Conservation (phyloP, 1,284 basidiomycete genomes). For the Cutaneotrichosporon spelunceum region DNA sequence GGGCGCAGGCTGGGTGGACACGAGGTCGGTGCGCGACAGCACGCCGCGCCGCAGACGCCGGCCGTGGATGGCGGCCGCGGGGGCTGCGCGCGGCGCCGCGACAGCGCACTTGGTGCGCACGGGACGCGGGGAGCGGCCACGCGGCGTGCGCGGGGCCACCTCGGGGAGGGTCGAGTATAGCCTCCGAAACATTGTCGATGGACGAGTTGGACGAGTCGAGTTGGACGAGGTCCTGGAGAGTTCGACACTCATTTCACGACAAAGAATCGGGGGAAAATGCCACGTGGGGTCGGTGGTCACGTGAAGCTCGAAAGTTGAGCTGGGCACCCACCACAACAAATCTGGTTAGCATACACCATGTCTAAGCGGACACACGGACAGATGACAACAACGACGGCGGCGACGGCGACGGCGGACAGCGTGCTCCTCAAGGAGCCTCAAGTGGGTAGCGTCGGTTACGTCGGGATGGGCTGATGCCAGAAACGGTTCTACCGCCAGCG, state of each 20-base stretch:
- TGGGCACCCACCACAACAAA: not conserved
- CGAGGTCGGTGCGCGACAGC: constrained; percentile 14
- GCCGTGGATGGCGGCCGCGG: constrained; percentile 16
- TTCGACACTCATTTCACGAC: constrained; percentile 3
- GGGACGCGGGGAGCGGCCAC: constrained; percentile 21
- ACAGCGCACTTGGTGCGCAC: constrained; percentile 13
- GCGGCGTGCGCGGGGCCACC: constrained; percentile 11
- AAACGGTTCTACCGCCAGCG: constrained; percentile 96
- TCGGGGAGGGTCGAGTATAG: constrained; percentile 33
- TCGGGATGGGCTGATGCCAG: constrained; percentile 51
- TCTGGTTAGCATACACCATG: constrained; percentile 22
- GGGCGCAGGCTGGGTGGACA: constrained; percentile 19
- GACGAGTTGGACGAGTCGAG: constrained; percentile 1
- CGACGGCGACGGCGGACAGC: constrained; percentile 22
- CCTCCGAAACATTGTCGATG: constrained; percentile 34
- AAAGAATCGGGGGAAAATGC: constrained; percentile 1
- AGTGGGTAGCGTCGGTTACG: constrained; percentile 17
- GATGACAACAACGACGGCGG: constrained; percentile 14
- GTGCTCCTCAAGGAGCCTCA: constrained; percentile 37
- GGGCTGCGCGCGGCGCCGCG: not conserved
- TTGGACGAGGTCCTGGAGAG: too few species aligned
- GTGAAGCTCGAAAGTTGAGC: not conserved
- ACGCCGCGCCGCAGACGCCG: constrained; percentile 22
- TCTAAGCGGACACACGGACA: constrained; percentile 37
- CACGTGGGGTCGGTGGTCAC: constrained; percentile 5